Conservation (phyloP, 2,329 filamentous ascomycete species). For the Diaporthe ilicicola region DNA sequence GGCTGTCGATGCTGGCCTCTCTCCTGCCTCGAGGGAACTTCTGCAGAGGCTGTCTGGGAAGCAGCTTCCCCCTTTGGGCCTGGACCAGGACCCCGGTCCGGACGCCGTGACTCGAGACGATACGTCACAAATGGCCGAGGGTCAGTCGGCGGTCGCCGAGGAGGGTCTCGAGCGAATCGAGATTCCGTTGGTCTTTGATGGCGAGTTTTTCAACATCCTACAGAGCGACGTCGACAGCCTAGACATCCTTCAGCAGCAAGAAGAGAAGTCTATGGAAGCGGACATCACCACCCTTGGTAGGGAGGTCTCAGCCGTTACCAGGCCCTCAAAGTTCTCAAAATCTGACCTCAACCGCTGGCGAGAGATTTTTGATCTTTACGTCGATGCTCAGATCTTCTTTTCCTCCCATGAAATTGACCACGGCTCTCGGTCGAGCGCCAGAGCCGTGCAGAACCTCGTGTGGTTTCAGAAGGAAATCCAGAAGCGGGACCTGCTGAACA, state of each 20-base stretch:
- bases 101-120: neutral
- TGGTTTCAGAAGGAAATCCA: conserved; percentile 77
- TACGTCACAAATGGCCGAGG: neutral
- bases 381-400: conserved; percentile 84
- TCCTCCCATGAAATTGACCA: conserved; percentile 77
- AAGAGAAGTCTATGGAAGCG: conserved; percentile 69
- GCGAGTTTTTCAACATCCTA: conserved; percentile 81
- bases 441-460: conserved; percentile 73
- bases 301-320: conserved; percentile 70
- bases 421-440: conserved; percentile 70
- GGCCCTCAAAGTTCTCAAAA: conserved; percentile 68
- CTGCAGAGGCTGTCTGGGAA: conserved; percentile 67
- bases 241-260: conserved; percentile 71
- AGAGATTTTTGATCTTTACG: conserved; percentile 81
- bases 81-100: neutral
- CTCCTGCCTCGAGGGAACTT: conserved; percentile 69
- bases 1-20: conserved; percentile 73
- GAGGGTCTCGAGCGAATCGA: conserved; percentile 60
- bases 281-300: conserved; percentile 72
- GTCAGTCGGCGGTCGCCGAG: neutral
- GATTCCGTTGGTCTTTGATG: conserved; percentile 79
- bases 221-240: conserved; percentile 75
- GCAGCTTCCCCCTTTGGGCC: conserved; percentile 38
- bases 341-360: conserved; percentile 81
- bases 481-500: conserved; percentile 63